Evolutionary conservation across 108 stramenopile genomes (phyloP), one percentile per base, ranked within the genome.

Genomic region (Schizochytrium sp.): DNA sequence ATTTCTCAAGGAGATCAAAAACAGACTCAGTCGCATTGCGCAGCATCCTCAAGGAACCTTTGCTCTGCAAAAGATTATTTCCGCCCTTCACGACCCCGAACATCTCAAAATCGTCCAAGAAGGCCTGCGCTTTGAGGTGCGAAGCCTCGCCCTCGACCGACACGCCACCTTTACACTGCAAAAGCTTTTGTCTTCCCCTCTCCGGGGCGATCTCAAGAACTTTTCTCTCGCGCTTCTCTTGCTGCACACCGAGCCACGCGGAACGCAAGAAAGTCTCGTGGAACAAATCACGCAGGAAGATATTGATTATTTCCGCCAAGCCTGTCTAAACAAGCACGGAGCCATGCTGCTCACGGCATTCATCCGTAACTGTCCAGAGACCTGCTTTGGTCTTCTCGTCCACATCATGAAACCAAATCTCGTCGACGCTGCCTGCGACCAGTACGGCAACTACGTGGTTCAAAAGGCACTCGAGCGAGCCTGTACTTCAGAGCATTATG

Each of bases 361-460:
- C 3, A 47, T 83, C 16, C 76, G 76, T 1, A 83, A 83, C 48
- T 53, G 48, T 23, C 45, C 48, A 12, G 76, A 83, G 43, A 34
- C 12, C n/a, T n/a, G 51, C 76, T 83, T 83, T 53, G 76, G 43
- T 6, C 45, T 83, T 12, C 48, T 53, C 10, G 76, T 83, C 76
- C 12, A 83, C 76, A 47, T 83, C 4, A 47, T 83, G 48, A n/a
- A 53, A 23, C 76, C 76, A 12, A 83, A 83, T 28, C 6, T 83
- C 51, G 76, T 83, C 28, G 76, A 53, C 48, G 76, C 51, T 12
- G 76, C 76, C n/a, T 83, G 76, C 76, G 96, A 97, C 87, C 96
- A 96, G 88, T 97, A 96, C 69, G 96, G 96, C 4, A 97, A 97
- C 90, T 97, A 97, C 87, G 96, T 97, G 34, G 96, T 97, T 72